Evolutionary conservation across 495 filamentous ascomycete genomes (phyloP), one percentile per base, ranked within the genome.

Genomic region (Penicillium egyptiacum): DNA sequence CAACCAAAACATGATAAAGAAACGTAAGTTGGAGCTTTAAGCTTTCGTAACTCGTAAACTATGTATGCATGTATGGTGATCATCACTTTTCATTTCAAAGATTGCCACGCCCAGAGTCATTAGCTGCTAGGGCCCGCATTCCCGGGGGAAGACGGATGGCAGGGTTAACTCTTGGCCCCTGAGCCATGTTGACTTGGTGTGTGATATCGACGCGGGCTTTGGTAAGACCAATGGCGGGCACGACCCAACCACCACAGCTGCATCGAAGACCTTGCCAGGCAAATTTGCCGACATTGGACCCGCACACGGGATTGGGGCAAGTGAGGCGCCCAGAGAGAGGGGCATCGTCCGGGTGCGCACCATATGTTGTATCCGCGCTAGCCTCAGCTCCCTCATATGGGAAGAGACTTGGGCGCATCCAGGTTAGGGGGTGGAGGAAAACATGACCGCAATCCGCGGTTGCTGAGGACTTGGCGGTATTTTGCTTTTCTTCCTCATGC

Each of bases 221-320:
- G 35, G 89, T 86, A 54, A 97, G 74, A 56, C 86, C 91, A 63
- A 97, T 91, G 9, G 88, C 92, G n/a, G 95, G 95, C 19, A 91
- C 85, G 10, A 96, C 79, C 92, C 95, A 96, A 31, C 88, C 82
- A 37, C 86, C 85, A 71, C 94, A 98, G 60, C 87, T 96, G 75
- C 94, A 98, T 71, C 83, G 86, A 77, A 97, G 84, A 53, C 95
- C 94, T 66, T 95, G 89, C 93, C 95, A 98, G 28, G 92, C 88
- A 64, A 96, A 97, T 59, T 92, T 87, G 41, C 95, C 94, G 22
- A 98, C 84, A 46, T 91, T 90, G 19, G 86, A 83, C 14, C 72
- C 75, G 66, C 94, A 97, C 60, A 87, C 88, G 0, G 65, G 33
- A 61, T 87, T 88, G 26, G 93, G 91, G 67, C 93, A 97, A 40